These are phyloP conservation scores for Spatholobus suberectus DNA, from an alignment of 306 rosid species.

Conservation along the genomic window DNA sequence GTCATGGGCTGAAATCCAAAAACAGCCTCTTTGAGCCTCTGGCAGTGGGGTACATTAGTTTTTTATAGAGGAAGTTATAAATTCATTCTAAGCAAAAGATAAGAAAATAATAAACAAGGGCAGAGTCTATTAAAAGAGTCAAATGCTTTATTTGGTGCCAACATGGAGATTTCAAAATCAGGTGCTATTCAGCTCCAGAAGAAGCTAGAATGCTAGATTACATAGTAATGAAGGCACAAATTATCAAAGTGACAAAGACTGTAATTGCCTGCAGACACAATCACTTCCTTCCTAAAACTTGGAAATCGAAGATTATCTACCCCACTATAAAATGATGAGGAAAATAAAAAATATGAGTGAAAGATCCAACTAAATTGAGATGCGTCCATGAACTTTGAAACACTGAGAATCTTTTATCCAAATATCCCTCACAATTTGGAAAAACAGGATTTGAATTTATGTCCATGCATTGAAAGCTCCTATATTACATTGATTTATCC, in stretches of 20 bases:
- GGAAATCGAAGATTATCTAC: neutral
- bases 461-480: neutral
- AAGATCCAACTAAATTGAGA: neutral
- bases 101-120: conserved; percentile 19
- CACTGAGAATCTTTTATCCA: neutral
- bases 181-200: conserved; percentile 7
- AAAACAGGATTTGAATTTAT: neutral
- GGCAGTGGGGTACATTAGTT: too few species aligned
- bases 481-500: neutral
- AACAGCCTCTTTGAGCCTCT: too few species aligned
- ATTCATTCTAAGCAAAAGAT: conserved; percentile 4
- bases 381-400: neutral
- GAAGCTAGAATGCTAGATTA: neutral
- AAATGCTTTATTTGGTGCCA: conserved; percentile 4
- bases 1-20: too few species aligned
- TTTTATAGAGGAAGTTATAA: neutral
- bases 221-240: conserved; percentile 1
- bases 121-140: neutral
- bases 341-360: conserved; percentile 13
- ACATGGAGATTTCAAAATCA: conserved; percentile 1
- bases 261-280: conserved; percentile 12
- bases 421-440: neutral
- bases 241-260: neutral
- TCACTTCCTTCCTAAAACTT: neutral
- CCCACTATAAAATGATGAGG: conserved; percentile 6